Percentiles rank a stretch among this genome's conserved stretches.
Evolutionary conservation across 176 grass and related monocot species (phyloP).

Genomic region (Cymbopogon citratus): DNA sequence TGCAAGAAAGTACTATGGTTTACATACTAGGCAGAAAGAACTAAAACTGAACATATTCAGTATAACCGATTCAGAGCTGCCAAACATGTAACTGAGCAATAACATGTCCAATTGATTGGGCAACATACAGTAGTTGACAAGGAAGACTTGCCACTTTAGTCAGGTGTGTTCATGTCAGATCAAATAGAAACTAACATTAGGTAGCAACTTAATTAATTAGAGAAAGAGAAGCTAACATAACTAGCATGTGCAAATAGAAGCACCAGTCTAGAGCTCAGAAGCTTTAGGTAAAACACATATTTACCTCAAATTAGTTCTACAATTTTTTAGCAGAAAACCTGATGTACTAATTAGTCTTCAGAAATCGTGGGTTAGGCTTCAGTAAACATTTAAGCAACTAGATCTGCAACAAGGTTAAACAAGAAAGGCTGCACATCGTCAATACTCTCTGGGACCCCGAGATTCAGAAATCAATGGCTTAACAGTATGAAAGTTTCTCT

Average conservation of each 20-base stretch:
- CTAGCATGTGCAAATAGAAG: background rate
- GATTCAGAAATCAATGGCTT: background rate
- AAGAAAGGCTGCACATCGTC: background rate
- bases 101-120: background rate
- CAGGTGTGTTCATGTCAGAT: background rate
- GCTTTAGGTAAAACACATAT: background rate
- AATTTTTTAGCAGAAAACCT: no score
- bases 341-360: background rate
- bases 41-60: background rate
- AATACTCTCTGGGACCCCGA: background rate
- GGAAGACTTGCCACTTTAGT: background rate
- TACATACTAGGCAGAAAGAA: background rate
- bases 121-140: background rate
- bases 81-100: background rate
- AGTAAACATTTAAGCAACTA: background rate
- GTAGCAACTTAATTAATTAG: background rate
- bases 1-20: no score
- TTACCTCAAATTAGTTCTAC: background rate
- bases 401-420: background rate
- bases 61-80: background rate
- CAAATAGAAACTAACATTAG: background rate
- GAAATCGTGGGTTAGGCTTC: background rate
- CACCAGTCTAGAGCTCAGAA: background rate
- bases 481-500: conserved; percentile 14
- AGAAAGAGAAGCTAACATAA: background rate